These are phyloP conservation scores for Pseudogymnoascus sp. DNA, from an alignment of 2,329 filamentous ascomycete genomes.

Conservation along the genomic window DNA sequence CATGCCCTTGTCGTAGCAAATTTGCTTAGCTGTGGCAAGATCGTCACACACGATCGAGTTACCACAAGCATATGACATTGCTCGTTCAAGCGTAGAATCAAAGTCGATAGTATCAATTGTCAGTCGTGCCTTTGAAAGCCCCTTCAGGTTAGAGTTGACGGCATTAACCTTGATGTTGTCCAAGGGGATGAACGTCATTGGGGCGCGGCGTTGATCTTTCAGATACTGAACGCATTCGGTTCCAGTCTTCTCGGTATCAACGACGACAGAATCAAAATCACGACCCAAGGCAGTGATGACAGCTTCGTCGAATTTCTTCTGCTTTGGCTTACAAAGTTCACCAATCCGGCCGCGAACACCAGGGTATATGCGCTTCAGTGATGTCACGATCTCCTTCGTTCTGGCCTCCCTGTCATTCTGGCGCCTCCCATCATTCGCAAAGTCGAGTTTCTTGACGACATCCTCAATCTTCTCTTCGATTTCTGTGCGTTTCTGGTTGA, in stretches of 20 bases:
- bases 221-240: conserved; percentile 92
- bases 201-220: conserved; percentile 77
- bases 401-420: conserved; percentile 75
- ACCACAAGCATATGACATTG: conserved; percentile 90
- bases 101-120: conserved; percentile 97
- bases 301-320: conserved; percentile 92
- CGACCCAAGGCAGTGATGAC: conserved; percentile 86
- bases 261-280: conserved; percentile 89
- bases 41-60: conserved; percentile 92
- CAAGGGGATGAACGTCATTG: conserved; percentile 89
- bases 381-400: conserved; percentile 74
- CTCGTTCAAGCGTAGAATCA: conserved; percentile 77
- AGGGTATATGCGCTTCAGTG: conserved; percentile 82
- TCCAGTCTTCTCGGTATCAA: conserved; percentile 90
- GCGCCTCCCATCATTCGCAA: conserved; percentile 76
- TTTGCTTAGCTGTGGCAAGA: conserved; percentile 74
- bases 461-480: conserved; percentile 87
- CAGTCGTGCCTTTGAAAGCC: conserved; percentile 74
- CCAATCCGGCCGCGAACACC: conserved; percentile 86
- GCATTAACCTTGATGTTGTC: conserved; percentile 96
- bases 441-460: conserved; percentile 68
- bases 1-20: conserved; percentile 75
- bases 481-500: conserved; percentile 75
- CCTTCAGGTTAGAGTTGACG: conserved; percentile 83
- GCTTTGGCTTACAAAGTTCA: conserved; percentile 89